Conservation (phyloP, 345 rosid genomes). For the Brassica incana region DNA sequence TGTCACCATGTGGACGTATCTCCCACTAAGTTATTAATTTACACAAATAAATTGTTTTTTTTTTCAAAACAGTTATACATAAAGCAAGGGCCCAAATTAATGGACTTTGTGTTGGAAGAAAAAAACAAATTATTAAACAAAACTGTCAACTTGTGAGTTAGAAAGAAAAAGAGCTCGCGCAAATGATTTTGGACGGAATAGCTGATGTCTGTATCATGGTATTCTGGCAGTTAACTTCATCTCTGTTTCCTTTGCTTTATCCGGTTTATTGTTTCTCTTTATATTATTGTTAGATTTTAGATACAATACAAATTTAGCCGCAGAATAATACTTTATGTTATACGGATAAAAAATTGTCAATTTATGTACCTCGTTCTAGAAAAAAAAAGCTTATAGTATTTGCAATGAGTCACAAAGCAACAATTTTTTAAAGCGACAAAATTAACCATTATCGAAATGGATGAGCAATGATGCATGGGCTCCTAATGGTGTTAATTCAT, state of each 20-base stretch:
- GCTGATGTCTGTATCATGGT: background rate
- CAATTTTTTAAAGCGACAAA: background rate
- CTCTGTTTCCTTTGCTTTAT: background rate
- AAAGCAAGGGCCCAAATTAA: slow-evolving; percentile 5
- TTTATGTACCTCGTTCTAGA: background rate
- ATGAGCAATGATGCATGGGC: slow-evolving; percentile 28
- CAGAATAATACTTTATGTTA: background rate
- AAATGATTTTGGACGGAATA: slow-evolving; percentile 17
- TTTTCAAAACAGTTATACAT: slow-evolving; percentile 2
- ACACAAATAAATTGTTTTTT: background rate
- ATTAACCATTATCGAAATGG: slow-evolving; percentile 3
- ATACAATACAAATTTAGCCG: background rate
- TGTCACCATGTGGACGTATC: background rate
- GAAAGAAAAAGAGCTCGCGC: background rate
- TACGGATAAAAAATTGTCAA: background rate
- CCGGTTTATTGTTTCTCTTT: background rate
- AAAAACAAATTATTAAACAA: background rate
- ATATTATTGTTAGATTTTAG: slow-evolving; percentile 2
- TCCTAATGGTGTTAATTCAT: slow-evolving; percentile 1
- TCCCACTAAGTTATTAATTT: background rate
- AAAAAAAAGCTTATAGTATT: background rate
- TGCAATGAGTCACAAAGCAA: background rate
- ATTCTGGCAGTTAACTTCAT: background rate
- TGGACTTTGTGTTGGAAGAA: slow-evolving; percentile 3
- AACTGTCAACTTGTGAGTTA: background rate